phyloP scores from a whole-genome alignment of 2,329 filamentous ascomycete genomes.

The Rutstroemia sp. region DNA sequence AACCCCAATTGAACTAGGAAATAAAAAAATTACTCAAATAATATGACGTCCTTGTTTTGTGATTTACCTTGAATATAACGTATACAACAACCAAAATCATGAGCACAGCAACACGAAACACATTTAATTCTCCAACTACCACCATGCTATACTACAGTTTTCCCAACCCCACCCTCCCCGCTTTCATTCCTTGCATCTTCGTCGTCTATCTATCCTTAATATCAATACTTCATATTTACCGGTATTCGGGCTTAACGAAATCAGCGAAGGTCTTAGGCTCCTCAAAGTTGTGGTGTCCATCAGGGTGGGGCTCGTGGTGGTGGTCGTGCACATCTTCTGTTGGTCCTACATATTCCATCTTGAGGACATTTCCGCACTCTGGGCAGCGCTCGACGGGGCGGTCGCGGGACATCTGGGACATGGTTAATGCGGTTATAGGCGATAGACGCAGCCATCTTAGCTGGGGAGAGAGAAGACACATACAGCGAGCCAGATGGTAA shows the following conservation, averaged over 20 bases:
- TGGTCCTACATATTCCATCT: conserved; percentile 94
- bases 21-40: neutral
- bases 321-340: conserved; percentile 54
- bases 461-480: neutral
- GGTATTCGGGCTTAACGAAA: conserved; percentile 92
- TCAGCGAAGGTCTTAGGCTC: conserved; percentile 97
- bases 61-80: no score
- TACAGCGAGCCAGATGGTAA: conserved; percentile 85
- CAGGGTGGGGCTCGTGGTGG: conserved; percentile 43
- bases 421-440: neutral
- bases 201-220: neutral
- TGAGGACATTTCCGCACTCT: conserved; percentile 94
- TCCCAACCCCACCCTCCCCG: neutral
- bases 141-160: neutral
- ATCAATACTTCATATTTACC: conserved; percentile 43
- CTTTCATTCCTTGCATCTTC: neutral
- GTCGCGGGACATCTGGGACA: conserved; percentile 66
- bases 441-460: neutral
- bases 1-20: neutral
- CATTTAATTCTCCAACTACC: neutral
- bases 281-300: conserved; percentile 52
- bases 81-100: neutral
- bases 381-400: conserved; percentile 91
- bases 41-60: no score
- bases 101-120: neutral